Conservation (phyloP, 345 rosid genomes). For the Citrus inodora region DNA sequence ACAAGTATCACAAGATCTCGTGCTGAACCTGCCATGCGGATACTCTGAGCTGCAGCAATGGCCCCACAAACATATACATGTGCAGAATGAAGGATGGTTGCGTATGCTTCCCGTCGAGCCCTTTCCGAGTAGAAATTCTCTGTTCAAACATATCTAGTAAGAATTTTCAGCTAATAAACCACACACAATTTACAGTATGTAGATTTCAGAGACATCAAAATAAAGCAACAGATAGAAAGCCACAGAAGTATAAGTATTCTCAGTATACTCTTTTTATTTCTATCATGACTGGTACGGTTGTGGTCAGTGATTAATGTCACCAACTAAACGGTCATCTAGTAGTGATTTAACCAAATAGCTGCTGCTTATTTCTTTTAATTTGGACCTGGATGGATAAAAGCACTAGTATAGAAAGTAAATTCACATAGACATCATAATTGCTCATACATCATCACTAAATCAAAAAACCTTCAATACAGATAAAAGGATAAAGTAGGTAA, state of each 20-base stretch:
- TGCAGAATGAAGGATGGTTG: slow-evolving; percentile 87
- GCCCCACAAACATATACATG: slow-evolving; percentile 84
- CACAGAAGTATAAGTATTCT: neutral
- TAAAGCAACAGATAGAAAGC: neutral
- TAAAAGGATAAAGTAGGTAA: neutral
- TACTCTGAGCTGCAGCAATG: slow-evolving; percentile 80
- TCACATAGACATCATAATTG: neutral
- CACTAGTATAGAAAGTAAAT: neutral
- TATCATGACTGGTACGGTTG: neutral
- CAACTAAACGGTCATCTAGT: neutral
- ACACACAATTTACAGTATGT: neutral
- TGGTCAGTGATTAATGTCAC: neutral
- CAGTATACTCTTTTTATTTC: neutral
- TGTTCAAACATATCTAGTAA: slow-evolving; percentile 27
- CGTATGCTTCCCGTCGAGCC: slow-evolving; percentile 71
- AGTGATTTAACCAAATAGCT: neutral
- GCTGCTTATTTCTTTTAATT: neutral
- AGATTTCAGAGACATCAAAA: neutral
- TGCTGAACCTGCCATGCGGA: slow-evolving; percentile 85
- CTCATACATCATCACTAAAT: neutral
- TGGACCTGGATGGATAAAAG: neutral
- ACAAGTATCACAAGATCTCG: slow-evolving; percentile 86
- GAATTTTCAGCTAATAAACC: neutral
- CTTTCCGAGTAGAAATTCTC: slow-evolving; percentile 64
- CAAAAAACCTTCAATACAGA: neutral